Evolutionary conservation across 805 yeast species (phyloP).

Genomic region (Naumovozyma dairenensis): DNA sequence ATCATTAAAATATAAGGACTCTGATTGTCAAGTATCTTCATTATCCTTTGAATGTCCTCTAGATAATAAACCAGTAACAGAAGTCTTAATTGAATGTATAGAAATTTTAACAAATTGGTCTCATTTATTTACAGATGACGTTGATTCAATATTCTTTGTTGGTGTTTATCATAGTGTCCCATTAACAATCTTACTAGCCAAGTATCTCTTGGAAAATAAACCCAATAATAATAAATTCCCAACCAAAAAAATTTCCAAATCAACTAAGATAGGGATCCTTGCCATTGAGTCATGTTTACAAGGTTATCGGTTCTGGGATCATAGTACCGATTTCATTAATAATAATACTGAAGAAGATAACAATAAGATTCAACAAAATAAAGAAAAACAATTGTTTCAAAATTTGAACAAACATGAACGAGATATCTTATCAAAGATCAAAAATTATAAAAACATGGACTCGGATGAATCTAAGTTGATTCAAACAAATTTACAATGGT

Average conservation of each 20-base stretch:
- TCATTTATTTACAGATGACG: conserved; percentile 35
- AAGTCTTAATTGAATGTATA: conserved; percentile 35
- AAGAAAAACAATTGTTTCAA: conserved; percentile 25
- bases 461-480: conserved; percentile 33
- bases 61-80: conserved; percentile 19
- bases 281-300: conserved; percentile 32
- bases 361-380: conserved; percentile 18
- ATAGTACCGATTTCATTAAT: conserved; percentile 18
- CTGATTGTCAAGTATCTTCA: conserved; percentile 15
- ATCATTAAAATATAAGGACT: conserved; percentile 25
- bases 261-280: conserved; percentile 24
- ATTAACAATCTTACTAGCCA: conserved; percentile 38
- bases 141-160: conserved; percentile 40
- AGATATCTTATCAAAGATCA: conserved; percentile 15
- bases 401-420: conserved; percentile 20
- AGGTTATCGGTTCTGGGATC: conserved; percentile 35
- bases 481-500: conserved; percentile 34
- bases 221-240: too few species aligned
- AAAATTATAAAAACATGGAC: conserved; percentile 33
- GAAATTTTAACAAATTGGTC: conserved; percentile 42
- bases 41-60: conserved; percentile 31
- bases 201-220: conserved; percentile 36
- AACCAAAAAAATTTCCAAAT: conserved; percentile 11
- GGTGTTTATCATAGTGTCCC: conserved; percentile 49
- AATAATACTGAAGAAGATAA: conserved; percentile 12